These are phyloP conservation scores for Penicillium roqueforti DNA, from an alignment of 495 filamentous ascomycete species.

Conservation along the genomic window DNA sequence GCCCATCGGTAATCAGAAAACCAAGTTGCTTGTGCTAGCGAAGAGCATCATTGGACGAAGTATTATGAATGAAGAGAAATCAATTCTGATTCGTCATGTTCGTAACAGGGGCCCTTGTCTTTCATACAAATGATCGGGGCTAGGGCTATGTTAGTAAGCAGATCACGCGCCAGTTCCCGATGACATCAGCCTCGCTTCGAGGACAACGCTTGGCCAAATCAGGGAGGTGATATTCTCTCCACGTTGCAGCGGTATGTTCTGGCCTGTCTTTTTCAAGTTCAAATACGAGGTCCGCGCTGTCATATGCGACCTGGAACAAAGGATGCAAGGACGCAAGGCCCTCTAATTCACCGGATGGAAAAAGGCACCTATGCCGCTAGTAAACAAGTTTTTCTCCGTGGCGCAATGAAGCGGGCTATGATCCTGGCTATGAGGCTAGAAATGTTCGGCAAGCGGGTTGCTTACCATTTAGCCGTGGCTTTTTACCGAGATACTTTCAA, in stretches of 20 bases:
- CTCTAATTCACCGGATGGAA: neutral
- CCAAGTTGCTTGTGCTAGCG: slow-evolving; percentile 51
- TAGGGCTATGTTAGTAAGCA: neutral
- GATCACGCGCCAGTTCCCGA: neutral
- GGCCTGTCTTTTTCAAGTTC: too few species aligned
- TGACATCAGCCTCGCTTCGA: neutral
- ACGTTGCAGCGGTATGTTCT: neutral
- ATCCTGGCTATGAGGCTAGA: slow-evolving; percentile 1
- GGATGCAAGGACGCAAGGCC: neutral
- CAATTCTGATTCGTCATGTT: neutral
- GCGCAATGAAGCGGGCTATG: neutral
- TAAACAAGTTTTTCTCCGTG: neutral
- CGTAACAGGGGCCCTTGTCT: neutral
- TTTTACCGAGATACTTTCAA: neutral
- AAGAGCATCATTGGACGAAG: slow-evolving; percentile 52
- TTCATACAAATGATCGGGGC: neutral
- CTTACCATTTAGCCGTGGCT: neutral
- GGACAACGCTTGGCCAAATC: neutral
- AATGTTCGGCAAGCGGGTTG: neutral
- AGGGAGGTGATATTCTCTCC: neutral
- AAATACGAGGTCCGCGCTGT: neutral
- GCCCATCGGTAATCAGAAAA: slow-evolving; percentile 57
- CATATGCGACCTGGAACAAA: neutral
- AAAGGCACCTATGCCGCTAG: neutral
- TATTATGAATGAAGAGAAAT: slow-evolving; percentile 21